A percentile compares a stretch with the other conserved stretches of the same genome.
Conservation (phyloP, 2,329 filamentous ascomycete genomes). For the Diaporthe ilicicola region DNA sequence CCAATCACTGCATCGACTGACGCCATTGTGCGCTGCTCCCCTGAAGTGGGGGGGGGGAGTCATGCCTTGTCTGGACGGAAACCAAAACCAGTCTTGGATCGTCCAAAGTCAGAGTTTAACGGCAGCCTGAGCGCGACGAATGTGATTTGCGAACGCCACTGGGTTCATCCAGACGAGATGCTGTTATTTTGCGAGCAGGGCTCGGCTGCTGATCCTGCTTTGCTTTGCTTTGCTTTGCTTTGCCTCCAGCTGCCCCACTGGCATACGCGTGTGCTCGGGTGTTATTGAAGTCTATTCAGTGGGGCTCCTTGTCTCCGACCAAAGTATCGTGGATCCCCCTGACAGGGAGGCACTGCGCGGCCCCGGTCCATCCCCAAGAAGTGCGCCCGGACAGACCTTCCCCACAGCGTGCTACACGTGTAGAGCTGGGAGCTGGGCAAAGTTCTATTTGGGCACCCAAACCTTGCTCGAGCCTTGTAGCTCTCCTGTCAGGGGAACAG, state of each 20-base stretch:
- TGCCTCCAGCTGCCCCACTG: not conserved
- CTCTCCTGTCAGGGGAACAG: not conserved
- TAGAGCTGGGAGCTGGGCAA: conserved; percentile 1
- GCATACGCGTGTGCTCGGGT: not conserved
- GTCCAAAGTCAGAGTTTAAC: conserved; percentile 17
- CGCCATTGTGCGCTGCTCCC: not conserved
- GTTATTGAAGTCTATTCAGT: conserved; percentile 17
- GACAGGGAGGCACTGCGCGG: not conserved
- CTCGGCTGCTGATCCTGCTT: not conserved
- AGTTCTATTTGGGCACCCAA: conserved; percentile 9
- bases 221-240: not conserved
- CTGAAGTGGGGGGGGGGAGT: not conserved
- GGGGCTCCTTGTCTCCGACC: not conserved
- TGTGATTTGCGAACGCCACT: not conserved
- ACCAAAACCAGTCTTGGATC: conserved; percentile 6
- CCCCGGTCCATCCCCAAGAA: conserved; percentile 1
- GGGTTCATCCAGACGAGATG: not conserved
- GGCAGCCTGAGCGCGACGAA: conserved; percentile 4
- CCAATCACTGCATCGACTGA: conserved; percentile 19
- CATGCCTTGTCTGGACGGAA: not conserved
- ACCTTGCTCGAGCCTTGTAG: conserved; percentile 7
- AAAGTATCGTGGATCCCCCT: conserved; percentile 11
- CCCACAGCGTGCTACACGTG: conserved; percentile 1
- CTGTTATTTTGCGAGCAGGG: not conserved
- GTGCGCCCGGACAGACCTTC: conserved; percentile 8